These are phyloP conservation scores for Xylaria longipes DNA, from an alignment of 495 filamentous ascomycete genomes.

Conservation along the genomic window DNA sequence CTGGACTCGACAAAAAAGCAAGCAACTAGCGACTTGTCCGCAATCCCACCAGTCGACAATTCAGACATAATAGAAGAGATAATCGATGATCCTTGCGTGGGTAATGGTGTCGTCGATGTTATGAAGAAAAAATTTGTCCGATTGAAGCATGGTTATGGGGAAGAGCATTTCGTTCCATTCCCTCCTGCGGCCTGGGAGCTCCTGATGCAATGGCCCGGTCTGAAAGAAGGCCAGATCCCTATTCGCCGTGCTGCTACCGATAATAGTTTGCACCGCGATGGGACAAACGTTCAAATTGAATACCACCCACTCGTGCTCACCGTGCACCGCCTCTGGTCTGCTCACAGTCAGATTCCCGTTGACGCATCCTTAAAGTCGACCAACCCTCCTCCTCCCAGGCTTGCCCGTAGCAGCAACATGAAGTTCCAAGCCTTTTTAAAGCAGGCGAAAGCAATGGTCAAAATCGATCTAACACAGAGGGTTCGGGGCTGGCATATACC, in stretches of 20 bases:
- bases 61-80: conserved; percentile 66
- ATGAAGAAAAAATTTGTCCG: conserved; percentile 68
- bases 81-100: conserved; percentile 49
- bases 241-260: conserved; percentile 83
- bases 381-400: conserved; percentile 62
- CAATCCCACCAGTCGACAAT: conserved; percentile 76
- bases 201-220: conserved; percentile 81
- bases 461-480: conserved; percentile 71
- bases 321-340: conserved; percentile 74
- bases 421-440: conserved; percentile 75
- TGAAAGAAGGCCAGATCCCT: conserved; percentile 70
- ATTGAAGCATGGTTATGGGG: conserved; percentile 72
- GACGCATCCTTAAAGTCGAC: conserved; percentile 62
- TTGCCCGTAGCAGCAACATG: conserved; percentile 72
- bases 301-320: conserved; percentile 85
- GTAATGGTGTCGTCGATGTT: conserved; percentile 39
- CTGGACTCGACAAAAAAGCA: conserved; percentile 34
- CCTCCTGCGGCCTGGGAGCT: conserved; percentile 81
- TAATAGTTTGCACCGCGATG: conserved; percentile 59
- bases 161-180: conserved; percentile 77
- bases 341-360: conserved; percentile 60
- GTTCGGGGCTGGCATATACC: conserved; percentile 81
- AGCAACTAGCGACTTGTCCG: conserved; percentile 24
- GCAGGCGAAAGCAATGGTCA: conserved; percentile 67
- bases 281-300: conserved; percentile 79